Evolutionary conservation across 73 alveolate genomes (phyloP), one percentile per base, ranked within the genome.

Genomic region (Paramecium octaurelia): DNA sequence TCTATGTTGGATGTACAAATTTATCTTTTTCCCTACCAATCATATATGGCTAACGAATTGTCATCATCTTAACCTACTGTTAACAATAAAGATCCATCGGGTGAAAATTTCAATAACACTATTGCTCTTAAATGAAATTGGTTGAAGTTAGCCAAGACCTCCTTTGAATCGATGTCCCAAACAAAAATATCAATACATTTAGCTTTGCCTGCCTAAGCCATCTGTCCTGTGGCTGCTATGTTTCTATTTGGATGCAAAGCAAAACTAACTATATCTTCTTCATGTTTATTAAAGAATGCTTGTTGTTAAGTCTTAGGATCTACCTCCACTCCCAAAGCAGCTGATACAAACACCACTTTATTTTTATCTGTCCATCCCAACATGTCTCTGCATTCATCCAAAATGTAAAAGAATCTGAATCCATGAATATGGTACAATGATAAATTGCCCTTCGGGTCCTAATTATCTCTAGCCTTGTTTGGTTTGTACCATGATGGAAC

Each of bases 61-160:
- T 97, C 97, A 93, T 97, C 99, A 93, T 98, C 99, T 88, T 98
- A 97, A 14, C 99, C 99, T 48, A 97, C 95, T 18, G 99, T 95
- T 0, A 97, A 76, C 54, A 98, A 93, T 64, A 93, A 92, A 40
- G 95, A 95, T 43, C 99, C 99, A 93, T 95, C 95, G 9, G 99
- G 99, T 36, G 99, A 96, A 93, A 97, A 98, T 85, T 94, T 94
- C 21, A 98, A 92, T 48, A 95, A 94, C 4, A 97, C 96, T 35
- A 98, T 96, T 23, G 99, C 99, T 95, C 99, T 96, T 89, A 92
- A 44, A 86, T 97, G 99, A 75, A 95, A 95, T 12, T 93, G 90
- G 76, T 94, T 94, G 42, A 97, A 85, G 70, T 95, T 68, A 36
- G 97, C 96, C 14, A 95, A 71, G 0, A 91, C 86, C 75, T 94